A percentile compares a stretch with the other conserved stretches of the same genome.
phyloP scores from a whole-genome alignment of 176 grass and related monocot genomes.

The Dendrocalamus sinicus region DNA sequence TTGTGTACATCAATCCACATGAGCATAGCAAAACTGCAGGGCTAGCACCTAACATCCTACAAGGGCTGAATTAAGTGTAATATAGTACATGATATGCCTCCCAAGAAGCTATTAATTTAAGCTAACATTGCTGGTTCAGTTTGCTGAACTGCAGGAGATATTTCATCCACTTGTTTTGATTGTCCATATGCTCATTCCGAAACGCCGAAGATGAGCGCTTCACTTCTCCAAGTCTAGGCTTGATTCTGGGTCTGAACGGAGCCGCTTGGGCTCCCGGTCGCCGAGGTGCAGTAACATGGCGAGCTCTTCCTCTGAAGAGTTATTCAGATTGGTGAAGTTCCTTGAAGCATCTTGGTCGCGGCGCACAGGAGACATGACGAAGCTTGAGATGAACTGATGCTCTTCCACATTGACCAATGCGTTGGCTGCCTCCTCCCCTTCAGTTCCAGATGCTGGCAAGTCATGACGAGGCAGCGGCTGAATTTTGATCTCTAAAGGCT shows the following conservation, averaged over 20 bases:
- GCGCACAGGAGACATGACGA: conserved; percentile 63
- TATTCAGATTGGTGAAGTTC: conserved; percentile 68
- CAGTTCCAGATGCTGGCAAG: conserved; percentile 44
- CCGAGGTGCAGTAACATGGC: conserved; percentile 81
- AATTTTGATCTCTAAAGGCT: conserved; percentile 77
- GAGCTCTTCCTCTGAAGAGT: conserved; percentile 78
- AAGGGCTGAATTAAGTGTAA: conserved; percentile 43
- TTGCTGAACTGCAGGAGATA: conserved; percentile 26
- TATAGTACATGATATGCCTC: conserved; percentile 28
- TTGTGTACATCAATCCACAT: conserved; percentile 37
- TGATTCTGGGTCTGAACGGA: conserved; percentile 41
- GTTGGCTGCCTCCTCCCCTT: conserved; percentile 61
- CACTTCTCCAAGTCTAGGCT: conserved; percentile 67
- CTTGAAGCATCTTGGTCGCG: conserved; percentile 48
- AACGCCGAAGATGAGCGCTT: conserved; percentile 24
- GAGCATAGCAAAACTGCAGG: conserved; percentile 57
- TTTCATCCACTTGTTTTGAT: conserved; percentile 25
- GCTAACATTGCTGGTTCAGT: conserved; percentile 35
- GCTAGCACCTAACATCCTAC: conserved; percentile 41
- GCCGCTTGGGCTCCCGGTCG: conserved; percentile 76
- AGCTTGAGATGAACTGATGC: conserved; percentile 88
- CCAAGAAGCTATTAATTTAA: conserved; percentile 36
- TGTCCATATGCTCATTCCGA: not conserved
- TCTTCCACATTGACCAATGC: conserved; percentile 65
- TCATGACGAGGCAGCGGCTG: conserved; percentile 64